Evolutionary conservation across 495 filamentous ascomycete genomes (phyloP), one percentile per base, ranked within the genome.

Genomic region (Podospora appendiculata): DNA sequence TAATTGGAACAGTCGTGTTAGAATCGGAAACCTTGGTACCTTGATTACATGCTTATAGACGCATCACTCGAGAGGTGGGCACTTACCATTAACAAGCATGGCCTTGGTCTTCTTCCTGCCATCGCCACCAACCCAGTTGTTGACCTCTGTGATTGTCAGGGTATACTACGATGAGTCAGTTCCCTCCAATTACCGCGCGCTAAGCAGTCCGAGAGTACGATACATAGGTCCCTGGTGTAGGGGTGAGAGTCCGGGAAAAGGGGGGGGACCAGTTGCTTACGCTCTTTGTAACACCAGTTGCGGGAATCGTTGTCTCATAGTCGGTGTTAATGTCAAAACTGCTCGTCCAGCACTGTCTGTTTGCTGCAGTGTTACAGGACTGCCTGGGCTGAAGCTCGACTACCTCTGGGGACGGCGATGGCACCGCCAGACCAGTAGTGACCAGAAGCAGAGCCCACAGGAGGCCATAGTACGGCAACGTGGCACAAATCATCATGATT

Each of bases 81-180:
- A 48, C 60, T 53, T 38, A 63, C 63, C 63, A 47, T 79, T 77
- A 45, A 78, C 58, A 32, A 72, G 63, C 64, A 76, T 74, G 9
- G 68, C 69, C 35, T 70, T 63, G 34, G 47, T 47, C 46, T 67
- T 70, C 3, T 60, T 58, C 2, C 71, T 59, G 13, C 73, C 70
- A 56, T 81, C 78, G 1, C 79, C 77, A 0, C 67, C 69, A 18
- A 64, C 35, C 46, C 57, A 67, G 62, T 66, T 58, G 50, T 67
- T 56, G 48, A 58, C 19, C 49, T 65, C 64, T 1, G 62, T 66
- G 47, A 75, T 46, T 7, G 59, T 68, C 47, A 71, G 65, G 42
- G 59, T 69, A 52, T 72, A 76, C 67, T 74, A 40, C 19, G 42
- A 2, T 12, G 17, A 10, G 17, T 52, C 11, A 41, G 40, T 36